Percentiles rank a stretch among this genome's conserved stretches.
Evolutionary conservation across 192 early-diverging fungal genomes (phyloP).

Genomic region (Pilobolus umbonatus): DNA sequence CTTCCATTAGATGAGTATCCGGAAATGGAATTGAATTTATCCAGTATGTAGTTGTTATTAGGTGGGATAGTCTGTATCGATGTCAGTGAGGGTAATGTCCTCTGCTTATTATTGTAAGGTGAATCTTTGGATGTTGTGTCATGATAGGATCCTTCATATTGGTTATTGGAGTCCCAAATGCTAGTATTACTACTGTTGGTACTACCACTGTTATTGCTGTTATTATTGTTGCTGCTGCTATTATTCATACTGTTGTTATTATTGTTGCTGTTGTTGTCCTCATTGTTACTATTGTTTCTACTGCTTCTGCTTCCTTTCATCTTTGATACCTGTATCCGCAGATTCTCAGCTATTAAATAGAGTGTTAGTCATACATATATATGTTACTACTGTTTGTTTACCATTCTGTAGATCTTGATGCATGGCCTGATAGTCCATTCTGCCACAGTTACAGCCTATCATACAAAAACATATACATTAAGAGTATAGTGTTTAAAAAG

Average conservation of each 20-base stretch:
- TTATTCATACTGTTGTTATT: neutral
- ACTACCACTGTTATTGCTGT: neutral
- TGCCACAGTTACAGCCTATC: slow-evolving; percentile 1
- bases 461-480: neutral
- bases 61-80: neutral
- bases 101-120: neutral
- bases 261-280: neutral
- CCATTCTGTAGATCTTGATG: slow-evolving; percentile 6
- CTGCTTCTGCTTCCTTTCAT: neutral
- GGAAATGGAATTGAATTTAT: too few species aligned
- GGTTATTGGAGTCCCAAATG: neutral
- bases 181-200: neutral
- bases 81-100: neutral
- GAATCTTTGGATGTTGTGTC: neutral
- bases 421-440: neutral
- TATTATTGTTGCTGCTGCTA: neutral
- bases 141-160: neutral
- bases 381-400: neutral
- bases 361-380: neutral
- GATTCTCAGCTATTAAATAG: slow-evolving; percentile 1
- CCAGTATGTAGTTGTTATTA: too few species aligned
- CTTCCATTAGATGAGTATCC: too few species aligned
- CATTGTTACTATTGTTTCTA: neutral
- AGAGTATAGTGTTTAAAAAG: neutral
- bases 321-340: slow-evolving; percentile 9